Evolutionary conservation across 768 basidiomycete species (phyloP).

Genomic region (Rickenella mellea): DNA sequence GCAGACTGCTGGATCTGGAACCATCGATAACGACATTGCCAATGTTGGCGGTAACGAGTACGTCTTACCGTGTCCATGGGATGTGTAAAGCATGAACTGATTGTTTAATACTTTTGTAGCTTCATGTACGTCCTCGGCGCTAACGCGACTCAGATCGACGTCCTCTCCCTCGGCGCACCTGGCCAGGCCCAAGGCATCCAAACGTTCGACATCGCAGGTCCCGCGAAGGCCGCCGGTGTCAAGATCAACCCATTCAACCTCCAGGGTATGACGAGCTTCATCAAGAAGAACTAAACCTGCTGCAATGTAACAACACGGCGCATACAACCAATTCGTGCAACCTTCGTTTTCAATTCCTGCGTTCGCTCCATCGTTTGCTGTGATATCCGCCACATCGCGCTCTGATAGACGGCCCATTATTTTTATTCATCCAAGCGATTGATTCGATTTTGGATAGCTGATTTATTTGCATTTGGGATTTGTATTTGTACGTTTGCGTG

Average conservation of each 20-base stretch:
- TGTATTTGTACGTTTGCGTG: too few species aligned
- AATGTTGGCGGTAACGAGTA: conserved; percentile 21
- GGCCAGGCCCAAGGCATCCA: conserved; percentile 24
- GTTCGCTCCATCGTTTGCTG: conserved; percentile 6
- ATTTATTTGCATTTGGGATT: too few species aligned
- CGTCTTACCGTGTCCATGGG: background rate
- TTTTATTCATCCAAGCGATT: too few species aligned
- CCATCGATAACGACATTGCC: conserved; percentile 21
- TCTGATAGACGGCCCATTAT: too few species aligned
- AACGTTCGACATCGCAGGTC: conserved; percentile 22
- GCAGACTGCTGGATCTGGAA: conserved; percentile 6
- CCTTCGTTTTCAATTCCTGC: conserved; percentile 4
- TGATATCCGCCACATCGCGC: too few species aligned
- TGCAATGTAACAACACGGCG: too few species aligned
- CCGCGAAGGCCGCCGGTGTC: conserved; percentile 19
- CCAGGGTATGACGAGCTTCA: conserved; percentile 7
- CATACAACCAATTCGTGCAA: background rate
- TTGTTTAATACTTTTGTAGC: conserved; percentile 13
- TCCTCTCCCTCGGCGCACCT: conserved; percentile 27
- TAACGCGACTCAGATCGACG: conserved; percentile 29
- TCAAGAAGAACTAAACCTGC: too few species aligned
- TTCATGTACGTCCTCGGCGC: conserved; percentile 32
- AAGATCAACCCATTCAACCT: conserved; percentile 9
- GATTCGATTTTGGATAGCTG: too few species aligned
- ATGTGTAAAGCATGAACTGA: background rate